Percentiles rank a stretch among this genome's conserved stretches.
phyloP scores from a whole-genome alignment of 2,329 filamentous ascomycete species.

The Colletotrichum noveboracense region DNA sequence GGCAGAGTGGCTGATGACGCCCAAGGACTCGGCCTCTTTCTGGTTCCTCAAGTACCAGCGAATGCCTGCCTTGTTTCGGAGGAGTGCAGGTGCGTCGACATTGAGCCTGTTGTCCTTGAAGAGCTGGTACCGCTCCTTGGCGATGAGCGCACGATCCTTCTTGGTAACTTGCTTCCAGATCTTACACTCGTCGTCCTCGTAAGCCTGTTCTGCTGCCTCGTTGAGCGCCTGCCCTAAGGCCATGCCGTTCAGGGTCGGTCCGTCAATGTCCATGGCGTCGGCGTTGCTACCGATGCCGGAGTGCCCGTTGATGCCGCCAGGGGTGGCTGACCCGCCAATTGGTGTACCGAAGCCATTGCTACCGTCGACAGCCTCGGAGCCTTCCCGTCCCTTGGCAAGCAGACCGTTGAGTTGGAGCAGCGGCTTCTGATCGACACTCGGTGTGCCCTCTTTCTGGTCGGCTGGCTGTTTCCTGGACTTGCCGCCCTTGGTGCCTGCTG shows the following conservation, averaged over 20 bases:
- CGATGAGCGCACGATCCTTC: conserved; percentile 86
- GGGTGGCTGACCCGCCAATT: conserved; percentile 76
- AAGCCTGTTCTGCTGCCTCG: conserved; percentile 74
- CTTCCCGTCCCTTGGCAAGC: conserved; percentile 66
- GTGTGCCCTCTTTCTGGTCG: conserved; percentile 80
- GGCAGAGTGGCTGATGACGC: conserved; percentile 39
- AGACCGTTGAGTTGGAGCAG: conserved; percentile 70
- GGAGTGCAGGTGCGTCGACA: conserved; percentile 82
- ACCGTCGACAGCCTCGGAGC: conserved; percentile 80
- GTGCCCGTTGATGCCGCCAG: conserved; percentile 71
- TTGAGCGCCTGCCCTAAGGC: conserved; percentile 67
- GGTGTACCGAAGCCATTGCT: conserved; percentile 90
- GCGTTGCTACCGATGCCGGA: conserved; percentile 74
- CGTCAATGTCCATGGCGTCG: conserved; percentile 89
- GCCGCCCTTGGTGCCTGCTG: conserved; percentile 80
- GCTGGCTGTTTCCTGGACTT: conserved; percentile 77
- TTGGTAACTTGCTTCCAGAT: conserved; percentile 99
- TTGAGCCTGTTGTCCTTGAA: conserved; percentile 89
- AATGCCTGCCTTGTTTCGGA: conserved; percentile 88
- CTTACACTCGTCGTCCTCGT: conserved; percentile 94
- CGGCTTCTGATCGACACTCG: conserved; percentile 77
- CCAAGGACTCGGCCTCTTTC: conserved; percentile 66
- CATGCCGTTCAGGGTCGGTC: conserved; percentile 71
- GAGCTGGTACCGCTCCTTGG: conserved; percentile 84
- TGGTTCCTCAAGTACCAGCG: conserved; percentile 83